These are phyloP conservation scores for Nemania bipapillata DNA, from an alignment of 2,329 filamentous ascomycete species.

Conservation along the genomic window DNA sequence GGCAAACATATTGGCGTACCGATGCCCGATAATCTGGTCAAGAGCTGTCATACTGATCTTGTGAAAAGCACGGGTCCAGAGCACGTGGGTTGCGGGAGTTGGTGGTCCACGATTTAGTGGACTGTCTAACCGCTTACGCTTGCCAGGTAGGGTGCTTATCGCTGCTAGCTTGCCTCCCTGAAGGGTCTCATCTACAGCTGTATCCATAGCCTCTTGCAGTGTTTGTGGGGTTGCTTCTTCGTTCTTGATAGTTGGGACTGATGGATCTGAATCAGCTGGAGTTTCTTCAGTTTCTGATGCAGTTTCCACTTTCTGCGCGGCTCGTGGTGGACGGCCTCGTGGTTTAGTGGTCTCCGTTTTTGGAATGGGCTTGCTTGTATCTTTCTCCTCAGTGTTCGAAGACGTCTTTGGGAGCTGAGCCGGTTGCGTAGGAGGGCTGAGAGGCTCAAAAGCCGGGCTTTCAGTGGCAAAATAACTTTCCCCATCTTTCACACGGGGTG, in stretches of 20 bases:
- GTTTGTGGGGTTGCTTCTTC: slow-evolving; percentile 67
- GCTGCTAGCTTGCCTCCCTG: slow-evolving; percentile 54
- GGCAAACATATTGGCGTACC: slow-evolving; percentile 82
- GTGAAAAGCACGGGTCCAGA: slow-evolving; percentile 79
- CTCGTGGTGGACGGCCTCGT: slow-evolving; percentile 53
- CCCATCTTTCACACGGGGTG: slow-evolving; percentile 56
- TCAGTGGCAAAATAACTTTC: slow-evolving; percentile 55
- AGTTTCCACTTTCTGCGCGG: slow-evolving; percentile 50
- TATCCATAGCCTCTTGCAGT: slow-evolving; percentile 66
- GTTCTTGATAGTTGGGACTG: slow-evolving; percentile 64
- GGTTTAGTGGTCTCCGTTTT: slow-evolving; percentile 44
- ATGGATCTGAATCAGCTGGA: slow-evolving; percentile 57
- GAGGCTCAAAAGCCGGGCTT: slow-evolving; percentile 67
- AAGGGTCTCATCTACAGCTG: slow-evolving; percentile 65
- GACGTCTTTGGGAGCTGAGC: slow-evolving; percentile 53
- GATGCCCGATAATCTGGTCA: slow-evolving; percentile 80
- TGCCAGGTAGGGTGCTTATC: slow-evolving; percentile 56
- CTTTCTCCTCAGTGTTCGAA: slow-evolving; percentile 51
- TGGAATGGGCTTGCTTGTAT: slow-evolving; percentile 48
- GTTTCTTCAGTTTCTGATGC: slow-evolving; percentile 61
- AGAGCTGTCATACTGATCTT: slow-evolving; percentile 77
- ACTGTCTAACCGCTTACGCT: slow-evolving; percentile 68
- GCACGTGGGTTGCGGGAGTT: slow-evolving; percentile 72
- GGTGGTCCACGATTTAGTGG: slow-evolving; percentile 59
- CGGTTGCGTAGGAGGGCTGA: slow-evolving; percentile 64